Conservation (phyloP, 192 early-diverging fungal genomes). For the Rhizophagus sp. region DNA sequence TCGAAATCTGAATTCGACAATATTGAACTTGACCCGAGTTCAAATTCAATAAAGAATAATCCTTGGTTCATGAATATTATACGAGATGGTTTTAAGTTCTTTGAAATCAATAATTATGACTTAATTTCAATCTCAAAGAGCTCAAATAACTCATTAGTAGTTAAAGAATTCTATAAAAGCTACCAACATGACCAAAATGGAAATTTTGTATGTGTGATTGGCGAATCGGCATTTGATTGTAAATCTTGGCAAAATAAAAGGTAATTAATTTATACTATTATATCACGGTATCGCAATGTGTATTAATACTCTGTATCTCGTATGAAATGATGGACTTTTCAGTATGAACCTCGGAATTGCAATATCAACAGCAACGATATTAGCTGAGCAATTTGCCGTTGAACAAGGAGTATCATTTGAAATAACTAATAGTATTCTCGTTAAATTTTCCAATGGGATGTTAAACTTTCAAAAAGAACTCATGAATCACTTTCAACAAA, state of each 20-base stretch:
- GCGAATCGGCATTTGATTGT: neutral
- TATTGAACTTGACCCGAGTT: neutral
- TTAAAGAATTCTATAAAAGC: neutral
- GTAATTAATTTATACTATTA: neutral
- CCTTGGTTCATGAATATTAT: neutral
- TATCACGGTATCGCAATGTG: too few species aligned
- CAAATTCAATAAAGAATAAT: neutral
- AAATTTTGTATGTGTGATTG: neutral
- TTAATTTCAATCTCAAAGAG: neutral
- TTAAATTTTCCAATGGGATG: neutral
- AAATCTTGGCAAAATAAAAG: neutral
- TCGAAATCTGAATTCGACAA: neutral
- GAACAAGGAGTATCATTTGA: neutral
- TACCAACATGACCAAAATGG: neutral
- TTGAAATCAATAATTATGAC: neutral
- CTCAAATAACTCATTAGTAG: neutral
- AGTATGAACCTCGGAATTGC: neutral
- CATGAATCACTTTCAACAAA: neutral
- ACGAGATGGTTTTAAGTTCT: neutral
- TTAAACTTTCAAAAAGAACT: neutral
- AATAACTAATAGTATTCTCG: neutral
- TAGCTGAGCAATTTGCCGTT: neutral
- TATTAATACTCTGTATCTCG: too few species aligned
- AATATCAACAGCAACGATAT: neutral
- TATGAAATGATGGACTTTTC: too few species aligned